Evolutionary conservation across 345 rosid genomes (phyloP).

Genomic region (Noccaea caerulescens): DNA sequence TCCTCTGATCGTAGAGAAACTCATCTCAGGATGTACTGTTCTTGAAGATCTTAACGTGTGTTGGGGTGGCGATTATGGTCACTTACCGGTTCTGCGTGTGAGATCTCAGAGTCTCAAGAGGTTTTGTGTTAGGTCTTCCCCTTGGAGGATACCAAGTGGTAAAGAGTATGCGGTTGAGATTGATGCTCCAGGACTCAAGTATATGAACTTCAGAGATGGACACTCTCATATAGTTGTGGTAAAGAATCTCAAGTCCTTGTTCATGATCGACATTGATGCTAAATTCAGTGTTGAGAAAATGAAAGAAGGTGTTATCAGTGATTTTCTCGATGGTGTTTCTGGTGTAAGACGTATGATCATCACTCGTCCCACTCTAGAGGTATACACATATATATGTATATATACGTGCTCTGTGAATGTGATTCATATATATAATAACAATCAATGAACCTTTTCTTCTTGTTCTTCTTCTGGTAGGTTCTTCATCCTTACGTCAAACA

Average conservation of each 20-base stretch:
- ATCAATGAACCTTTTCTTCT: too few relatives aligned
- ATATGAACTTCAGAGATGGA: not conserved
- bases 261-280: slow-evolving; percentile 3
- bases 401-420: not conserved
- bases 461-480: slow-evolving; percentile 1
- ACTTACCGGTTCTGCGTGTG: slow-evolving; percentile 5
- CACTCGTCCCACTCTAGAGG: slow-evolving; percentile 10
- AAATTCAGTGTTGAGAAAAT: not conserved
- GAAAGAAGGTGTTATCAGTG: not conserved
- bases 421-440: not conserved
- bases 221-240: slow-evolving; percentile 1
- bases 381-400: not conserved
- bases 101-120: slow-evolving; percentile 25
- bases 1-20: slow-evolving; percentile 1
- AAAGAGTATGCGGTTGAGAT: slow-evolving; percentile 14
- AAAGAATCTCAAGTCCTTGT: slow-evolving; percentile 24
- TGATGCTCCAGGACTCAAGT: slow-evolving; percentile 25
- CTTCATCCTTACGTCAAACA: not conserved
- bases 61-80: not conserved
- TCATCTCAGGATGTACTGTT: slow-evolving; percentile 22
- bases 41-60: slow-evolving; percentile 4
- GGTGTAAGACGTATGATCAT: slow-evolving; percentile 24
- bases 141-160: not conserved
- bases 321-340: slow-evolving; percentile 1
- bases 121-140: not conserved